Percentiles rank a stretch among this genome's conserved stretches.
Evolutionary conservation across 176 grass and related monocot species (phyloP).

Genomic region (Chrysopogon serrulatus): DNA sequence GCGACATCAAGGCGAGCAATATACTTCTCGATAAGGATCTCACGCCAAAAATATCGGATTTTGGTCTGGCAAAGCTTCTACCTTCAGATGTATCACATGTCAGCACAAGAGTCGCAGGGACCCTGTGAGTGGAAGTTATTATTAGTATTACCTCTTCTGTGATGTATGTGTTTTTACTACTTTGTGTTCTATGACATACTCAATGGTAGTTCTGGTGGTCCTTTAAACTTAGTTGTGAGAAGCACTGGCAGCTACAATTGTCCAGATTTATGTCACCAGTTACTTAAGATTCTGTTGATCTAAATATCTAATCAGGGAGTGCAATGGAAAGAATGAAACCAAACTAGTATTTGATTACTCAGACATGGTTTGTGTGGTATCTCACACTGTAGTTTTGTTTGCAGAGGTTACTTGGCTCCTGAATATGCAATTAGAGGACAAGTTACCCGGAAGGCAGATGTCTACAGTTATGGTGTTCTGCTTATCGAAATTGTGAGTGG

Average conservation of each 20-base stretch:
- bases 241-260: not conserved
- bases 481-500: conserved; percentile 71
- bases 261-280: not conserved
- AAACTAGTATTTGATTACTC: not conserved
- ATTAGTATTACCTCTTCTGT: not conserved
- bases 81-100: conserved; percentile 65
- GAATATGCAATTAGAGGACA: conserved; percentile 83
- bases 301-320: not conserved
- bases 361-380: not conserved
- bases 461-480: conserved; percentile 76
- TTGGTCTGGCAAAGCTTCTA: conserved; percentile 70
- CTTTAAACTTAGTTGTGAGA: not conserved
- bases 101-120: conserved; percentile 77
- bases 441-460: conserved; percentile 77
- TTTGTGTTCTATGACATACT: not conserved
- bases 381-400: not conserved
- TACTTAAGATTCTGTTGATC: not conserved
- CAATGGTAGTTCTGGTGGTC: not conserved
- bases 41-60: conserved; percentile 75
- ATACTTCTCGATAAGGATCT: conserved; percentile 67
- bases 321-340: not conserved
- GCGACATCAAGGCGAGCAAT: conserved; percentile 82
- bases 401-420: conserved; percentile 77
- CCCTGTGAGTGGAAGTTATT: conserved; percentile 48
- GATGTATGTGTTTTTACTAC: not conserved